Evolutionary conservation across 2,329 filamentous ascomycete genomes (phyloP).

Genomic region (Metarhizium robertsii): DNA sequence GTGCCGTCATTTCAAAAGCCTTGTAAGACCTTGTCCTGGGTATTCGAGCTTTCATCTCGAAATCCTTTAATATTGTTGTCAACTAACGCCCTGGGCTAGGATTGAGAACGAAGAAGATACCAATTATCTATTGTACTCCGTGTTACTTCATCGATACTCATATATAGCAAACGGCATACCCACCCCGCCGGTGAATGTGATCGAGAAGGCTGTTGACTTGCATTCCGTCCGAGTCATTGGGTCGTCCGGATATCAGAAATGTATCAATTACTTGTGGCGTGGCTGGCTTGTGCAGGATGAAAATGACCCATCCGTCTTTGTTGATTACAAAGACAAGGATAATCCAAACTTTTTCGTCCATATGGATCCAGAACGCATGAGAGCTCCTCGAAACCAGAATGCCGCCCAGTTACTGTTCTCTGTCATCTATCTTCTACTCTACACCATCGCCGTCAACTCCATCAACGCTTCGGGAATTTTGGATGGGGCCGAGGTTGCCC

Average conservation of each 20-base stretch:
- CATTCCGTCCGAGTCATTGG: constrained; percentile 85
- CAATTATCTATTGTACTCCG: constrained; percentile 66
- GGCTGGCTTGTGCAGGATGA: constrained; percentile 98
- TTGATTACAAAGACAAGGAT: constrained; percentile 76
- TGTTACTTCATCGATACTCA: constrained; percentile 84
- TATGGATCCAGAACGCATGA: constrained; percentile 89
- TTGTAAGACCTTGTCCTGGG: constrained; percentile 31
- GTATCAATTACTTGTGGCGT: constrained; percentile 83
- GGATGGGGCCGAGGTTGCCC: constrained; percentile 70
- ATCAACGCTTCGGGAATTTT: constrained; percentile 79
- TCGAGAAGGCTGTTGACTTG: constrained; percentile 88
- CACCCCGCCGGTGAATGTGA: constrained; percentile 72
- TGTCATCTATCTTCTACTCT: constrained; percentile 72
- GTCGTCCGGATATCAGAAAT: constrained; percentile 91
- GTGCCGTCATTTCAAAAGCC: constrained; percentile 84
- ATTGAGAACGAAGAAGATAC: constrained; percentile 81
- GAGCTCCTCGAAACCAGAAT: constrained; percentile 88
- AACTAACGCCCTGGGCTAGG: constrained; percentile 25
- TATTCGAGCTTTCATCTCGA: not conserved
- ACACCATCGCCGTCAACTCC: constrained; percentile 87
- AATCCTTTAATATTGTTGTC: not conserved
- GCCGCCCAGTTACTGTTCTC: constrained; percentile 78
- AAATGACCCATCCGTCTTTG: constrained; percentile 77
- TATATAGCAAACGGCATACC: constrained; percentile 63
- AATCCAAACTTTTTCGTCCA: constrained; percentile 71